A percentile compares a stretch with the other conserved stretches of the same genome.
These are phyloP conservation scores for Pulveroboletus sp. DNA, from an alignment of 768 basidiomycete species.

Conservation along the genomic window DNA sequence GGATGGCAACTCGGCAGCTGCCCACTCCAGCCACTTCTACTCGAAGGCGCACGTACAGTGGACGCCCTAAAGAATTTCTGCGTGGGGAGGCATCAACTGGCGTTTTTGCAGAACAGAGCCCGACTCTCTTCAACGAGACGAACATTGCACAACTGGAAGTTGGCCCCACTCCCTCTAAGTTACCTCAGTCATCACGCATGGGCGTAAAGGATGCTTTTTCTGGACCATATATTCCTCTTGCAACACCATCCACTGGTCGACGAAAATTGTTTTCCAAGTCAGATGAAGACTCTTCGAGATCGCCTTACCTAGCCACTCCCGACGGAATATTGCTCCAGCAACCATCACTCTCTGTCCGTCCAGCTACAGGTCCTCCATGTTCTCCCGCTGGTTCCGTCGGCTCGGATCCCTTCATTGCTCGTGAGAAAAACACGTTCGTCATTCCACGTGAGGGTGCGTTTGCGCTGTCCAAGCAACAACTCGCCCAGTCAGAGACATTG, in stretches of 20 bases:
- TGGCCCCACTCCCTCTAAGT: slow-evolving; percentile 1
- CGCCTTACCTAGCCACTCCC: not conserved
- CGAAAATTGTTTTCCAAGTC: no score
- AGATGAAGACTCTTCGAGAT: not conserved
- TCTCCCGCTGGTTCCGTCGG: not conserved
- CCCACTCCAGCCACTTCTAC: slow-evolving; percentile 22
- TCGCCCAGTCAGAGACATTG: not conserved
- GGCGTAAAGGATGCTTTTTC: not conserved
- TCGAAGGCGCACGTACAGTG: slow-evolving; percentile 13
- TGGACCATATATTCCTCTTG: slow-evolving; percentile 1
- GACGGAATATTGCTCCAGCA: not conserved
- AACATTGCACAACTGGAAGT: slow-evolving; percentile 2
- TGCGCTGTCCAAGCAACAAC: not conserved
- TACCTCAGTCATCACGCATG: not conserved
- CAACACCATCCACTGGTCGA: slow-evolving; percentile 12
- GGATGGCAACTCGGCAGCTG: slow-evolving; percentile 11
- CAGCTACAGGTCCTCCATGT: not conserved
- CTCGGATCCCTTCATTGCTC: slow-evolving; percentile 1
- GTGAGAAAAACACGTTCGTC: not conserved
- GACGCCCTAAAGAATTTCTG: not conserved
- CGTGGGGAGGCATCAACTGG: not conserved
- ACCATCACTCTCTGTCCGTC: not conserved
- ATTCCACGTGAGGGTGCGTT: not conserved
- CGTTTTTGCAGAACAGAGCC: not conserved
- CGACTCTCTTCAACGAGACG: not conserved